These are phyloP conservation scores for Fusarium ramigenum DNA, from an alignment of 2,329 filamentous ascomycete genomes.

Conservation along the genomic window DNA sequence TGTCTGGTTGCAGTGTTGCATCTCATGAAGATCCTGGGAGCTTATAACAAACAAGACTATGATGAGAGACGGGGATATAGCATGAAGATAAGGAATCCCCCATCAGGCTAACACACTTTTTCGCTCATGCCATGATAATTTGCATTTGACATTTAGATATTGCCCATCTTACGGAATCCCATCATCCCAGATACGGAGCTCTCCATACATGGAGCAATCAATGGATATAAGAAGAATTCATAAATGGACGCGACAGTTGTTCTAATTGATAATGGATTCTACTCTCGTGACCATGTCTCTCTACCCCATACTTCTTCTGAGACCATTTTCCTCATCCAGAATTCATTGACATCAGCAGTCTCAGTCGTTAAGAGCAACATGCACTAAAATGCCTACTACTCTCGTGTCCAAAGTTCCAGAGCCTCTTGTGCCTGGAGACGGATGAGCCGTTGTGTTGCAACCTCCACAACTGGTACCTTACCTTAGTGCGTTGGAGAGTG, in stretches of 20 bases:
- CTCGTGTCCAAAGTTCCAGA: slow-evolving; percentile 12
- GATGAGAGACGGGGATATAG: slow-evolving; percentile 17
- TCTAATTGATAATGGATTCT: slow-evolving; percentile 21
- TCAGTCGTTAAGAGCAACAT: slow-evolving; percentile 15
- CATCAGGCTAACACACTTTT: neutral
- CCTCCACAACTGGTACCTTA: slow-evolving; percentile 23
- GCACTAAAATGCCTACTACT: neutral
- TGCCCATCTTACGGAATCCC: neutral
- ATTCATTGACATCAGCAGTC: slow-evolving; percentile 2
- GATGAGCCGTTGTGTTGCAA: slow-evolving; percentile 2
- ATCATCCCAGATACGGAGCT: neutral
- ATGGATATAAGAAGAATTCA: neutral
- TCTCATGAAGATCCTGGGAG: slow-evolving; percentile 22
- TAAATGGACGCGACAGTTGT: slow-evolving; percentile 1
- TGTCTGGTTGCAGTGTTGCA: slow-evolving; percentile 14
- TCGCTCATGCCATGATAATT: slow-evolving; percentile 1
- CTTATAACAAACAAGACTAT: slow-evolving; percentile 22
- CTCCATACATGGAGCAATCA: neutral
- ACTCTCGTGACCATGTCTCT: slow-evolving; percentile 11
- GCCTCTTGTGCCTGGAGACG: slow-evolving; percentile 1
- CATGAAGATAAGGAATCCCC: neutral
- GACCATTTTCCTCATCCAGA: slow-evolving; percentile 14
- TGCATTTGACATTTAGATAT: neutral
- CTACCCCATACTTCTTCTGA: slow-evolving; percentile 10
- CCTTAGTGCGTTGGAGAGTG: slow-evolving; percentile 9